Base-by-base conservation (phyloP, 768 basidiomycete species). In the Tylopilus sp. region DNA sequence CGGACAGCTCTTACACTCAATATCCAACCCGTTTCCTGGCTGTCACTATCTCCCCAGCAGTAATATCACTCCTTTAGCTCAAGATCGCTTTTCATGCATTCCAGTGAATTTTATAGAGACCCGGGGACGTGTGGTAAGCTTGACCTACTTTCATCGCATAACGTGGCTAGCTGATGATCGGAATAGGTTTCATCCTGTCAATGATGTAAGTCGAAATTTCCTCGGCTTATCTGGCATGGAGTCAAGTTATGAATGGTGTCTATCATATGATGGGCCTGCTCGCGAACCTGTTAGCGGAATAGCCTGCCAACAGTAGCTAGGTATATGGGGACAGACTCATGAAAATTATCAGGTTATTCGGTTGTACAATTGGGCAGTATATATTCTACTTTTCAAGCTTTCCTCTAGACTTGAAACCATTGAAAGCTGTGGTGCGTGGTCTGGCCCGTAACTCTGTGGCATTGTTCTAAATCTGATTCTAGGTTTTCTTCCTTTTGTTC, bases 311-410 rank as follows among this genome's bases (percentile, higher is more conserved):
- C 15, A 6, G 7, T 35, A 6, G 33, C 15, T 17, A 35, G 15
- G 33, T 35, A 1, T 35, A 35, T 12, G 5, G 17, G 15, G 12
- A 35, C 2, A 17, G 33, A 17, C 33, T 35, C 33, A 35, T 35
- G 7, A 17, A 17, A 35, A 40, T 23, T 0, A 2, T 12, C 17
- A 58, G 57, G 47, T 30, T 58, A 17, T 53, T 44, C 9, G 57
- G 57, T 4, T 58, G 57, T 20, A 50, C 47, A 13, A 6, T 58
- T 0, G 57, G 57, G 1, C 57, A 53, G 30, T 43, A 40, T n/a
- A 25, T 47, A 3, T 47, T 54, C 40, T 59, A 58, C 15, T 55
- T 45, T 25, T 7, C 36, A 15, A 7, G 28, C 11, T 28, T 28
- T 28, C 28, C 28, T 28, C 28, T 28, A 28, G 57, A 58, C 22